A percentile compares a stretch with the other conserved stretches of the same genome.
These are phyloP conservation scores for Hamigera avellanea DNA, from an alignment of 495 filamentous ascomycete genomes.

Conservation along the genomic window DNA sequence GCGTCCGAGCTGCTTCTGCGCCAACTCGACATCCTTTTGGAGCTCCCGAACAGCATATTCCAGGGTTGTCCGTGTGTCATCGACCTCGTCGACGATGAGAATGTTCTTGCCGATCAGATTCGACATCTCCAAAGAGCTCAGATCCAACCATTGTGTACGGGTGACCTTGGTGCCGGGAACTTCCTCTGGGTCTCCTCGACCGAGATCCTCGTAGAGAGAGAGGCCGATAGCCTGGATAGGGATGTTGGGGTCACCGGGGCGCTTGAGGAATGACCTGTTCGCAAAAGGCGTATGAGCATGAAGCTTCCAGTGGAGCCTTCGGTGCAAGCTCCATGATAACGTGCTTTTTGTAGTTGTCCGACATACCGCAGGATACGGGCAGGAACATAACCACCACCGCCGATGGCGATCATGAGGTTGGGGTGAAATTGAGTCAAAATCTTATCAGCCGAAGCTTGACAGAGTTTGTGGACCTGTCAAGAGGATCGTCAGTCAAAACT, in stretches of 20 bases:
- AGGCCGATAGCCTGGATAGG: conserved; percentile 98
- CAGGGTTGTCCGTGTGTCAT: conserved; percentile 93
- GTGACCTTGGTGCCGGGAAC: conserved; percentile 84
- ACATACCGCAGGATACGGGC: conserved; percentile 81
- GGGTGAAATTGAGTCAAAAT: conserved; percentile 81
- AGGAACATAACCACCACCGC: conserved; percentile 93
- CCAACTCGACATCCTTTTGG: conserved; percentile 86
- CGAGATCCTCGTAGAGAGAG: conserved; percentile 85
- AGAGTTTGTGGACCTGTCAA: conserved; percentile 87
- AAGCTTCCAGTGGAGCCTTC: not conserved
- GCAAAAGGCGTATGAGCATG: conserved; percentile 1
- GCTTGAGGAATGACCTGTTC: conserved; percentile 81
- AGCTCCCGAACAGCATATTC: conserved; percentile 95
- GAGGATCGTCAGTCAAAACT: not conserved
- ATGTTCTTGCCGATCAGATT: conserved; percentile 95
- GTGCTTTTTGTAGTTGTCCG: not conserved
- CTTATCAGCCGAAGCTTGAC: conserved; percentile 64
- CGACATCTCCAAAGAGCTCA: conserved; percentile 77
- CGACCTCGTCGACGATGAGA: conserved; percentile 96
- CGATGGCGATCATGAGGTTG: conserved; percentile 97
- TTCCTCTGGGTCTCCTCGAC: conserved; percentile 51
- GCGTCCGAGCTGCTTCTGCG: conserved; percentile 56
- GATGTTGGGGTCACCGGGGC: conserved; percentile 79
- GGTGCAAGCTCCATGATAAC: not conserved
- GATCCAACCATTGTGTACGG: conserved; percentile 95